Evolutionary conservation across 1,284 basidiomycete species (phyloP).

Genomic region (Albatrellus sp.): DNA sequence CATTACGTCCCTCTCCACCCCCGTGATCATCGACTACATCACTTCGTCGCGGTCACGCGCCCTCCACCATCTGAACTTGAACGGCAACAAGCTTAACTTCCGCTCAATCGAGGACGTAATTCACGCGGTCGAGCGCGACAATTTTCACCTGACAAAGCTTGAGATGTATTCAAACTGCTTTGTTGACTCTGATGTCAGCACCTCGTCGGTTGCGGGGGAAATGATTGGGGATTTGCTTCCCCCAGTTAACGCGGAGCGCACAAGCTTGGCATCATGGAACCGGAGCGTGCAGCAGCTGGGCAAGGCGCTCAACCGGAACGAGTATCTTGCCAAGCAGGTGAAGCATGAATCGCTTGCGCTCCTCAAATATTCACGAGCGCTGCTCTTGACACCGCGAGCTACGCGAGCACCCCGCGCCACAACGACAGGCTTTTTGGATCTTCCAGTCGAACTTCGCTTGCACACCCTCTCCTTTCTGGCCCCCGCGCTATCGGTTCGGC

Average conservation of each 20-base stretch:
- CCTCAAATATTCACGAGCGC: background rate
- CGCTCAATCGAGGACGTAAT: conserved; percentile 32
- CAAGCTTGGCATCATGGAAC: conserved; percentile 19
- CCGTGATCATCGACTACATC: conserved; percentile 35
- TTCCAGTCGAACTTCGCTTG: conserved; percentile 51
- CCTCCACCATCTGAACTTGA: conserved; percentile 37
- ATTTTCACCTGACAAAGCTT: conserved; percentile 36
- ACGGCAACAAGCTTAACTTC: conserved; percentile 41
- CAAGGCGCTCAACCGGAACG: conserved; percentile 33
- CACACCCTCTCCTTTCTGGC: conserved; percentile 45
- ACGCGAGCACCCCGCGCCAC: conserved; percentile 10
- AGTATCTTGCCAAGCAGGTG: conserved; percentile 29
- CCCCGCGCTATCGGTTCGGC: conserved; percentile 42
- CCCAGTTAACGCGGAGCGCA: background rate
- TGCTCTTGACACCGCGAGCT: background rate
- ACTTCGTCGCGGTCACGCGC: conserved; percentile 34
- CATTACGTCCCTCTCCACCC: conserved; percentile 32
- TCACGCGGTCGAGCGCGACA: conserved; percentile 29
- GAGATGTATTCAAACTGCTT: conserved; percentile 38
- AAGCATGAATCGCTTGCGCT: conserved; percentile 39
- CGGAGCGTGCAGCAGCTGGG: conserved; percentile 26
- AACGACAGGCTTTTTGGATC: conserved; percentile 7
- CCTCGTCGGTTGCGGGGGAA: background rate
- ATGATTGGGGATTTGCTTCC: too few species aligned
- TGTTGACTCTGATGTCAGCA: background rate